Base-by-base conservation (phyloP, 768 basidiomycete genomes). In the Suillus discolor region DNA sequence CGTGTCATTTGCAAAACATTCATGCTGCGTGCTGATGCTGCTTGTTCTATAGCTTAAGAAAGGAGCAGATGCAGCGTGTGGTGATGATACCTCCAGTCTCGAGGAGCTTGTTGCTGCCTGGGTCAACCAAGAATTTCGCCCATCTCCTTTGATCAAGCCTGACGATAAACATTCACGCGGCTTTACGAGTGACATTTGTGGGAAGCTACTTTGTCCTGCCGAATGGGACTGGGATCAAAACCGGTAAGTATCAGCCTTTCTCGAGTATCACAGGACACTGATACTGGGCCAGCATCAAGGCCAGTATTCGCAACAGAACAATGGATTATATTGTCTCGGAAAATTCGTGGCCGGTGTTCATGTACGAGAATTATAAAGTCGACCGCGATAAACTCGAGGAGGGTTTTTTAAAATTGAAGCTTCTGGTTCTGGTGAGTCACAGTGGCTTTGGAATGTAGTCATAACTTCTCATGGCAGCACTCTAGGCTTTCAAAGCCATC, bases 401-500 rank as follows among this genome's bases (percentile, higher is more conserved):
- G 20, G 44, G 44, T 0, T 8, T 45, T 6, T 1, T 45, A 0
- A 45, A n/a, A n/a, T 45, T 9, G 7, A 45, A 45, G 3, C 44
- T 45, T 11, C 20, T 45, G 1, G 20, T 45, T 9, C 9, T 45
- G 18, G 44, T 45, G 8, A 45, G 44, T 63, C 28, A 28, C 28
- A 28, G 4, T 28, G 28, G 18, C 12, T 4, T 20, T 47, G 2
- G 1, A n/a, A n/a, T 45, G 3, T 7, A 18, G 20, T 45, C 42
- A 0, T 20, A 7, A 20, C 8, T 20, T 20, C 44, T 45, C 44
- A 45, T n/a, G 9, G 8, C 20, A 4, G 8, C 20, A 11, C 8
- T 45, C 0, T 9, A 70, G 72, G 65, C 67, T 5, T 67, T 49
- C 42, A 65, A 63, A 65, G 61, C 53, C 45, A 54, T 69, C 6